Percentiles rank a stretch among this genome's conserved stretches.
phyloP scores from a whole-genome alignment of 371 early-diverging fungal species.

The Zychaea mexicana region DNA sequence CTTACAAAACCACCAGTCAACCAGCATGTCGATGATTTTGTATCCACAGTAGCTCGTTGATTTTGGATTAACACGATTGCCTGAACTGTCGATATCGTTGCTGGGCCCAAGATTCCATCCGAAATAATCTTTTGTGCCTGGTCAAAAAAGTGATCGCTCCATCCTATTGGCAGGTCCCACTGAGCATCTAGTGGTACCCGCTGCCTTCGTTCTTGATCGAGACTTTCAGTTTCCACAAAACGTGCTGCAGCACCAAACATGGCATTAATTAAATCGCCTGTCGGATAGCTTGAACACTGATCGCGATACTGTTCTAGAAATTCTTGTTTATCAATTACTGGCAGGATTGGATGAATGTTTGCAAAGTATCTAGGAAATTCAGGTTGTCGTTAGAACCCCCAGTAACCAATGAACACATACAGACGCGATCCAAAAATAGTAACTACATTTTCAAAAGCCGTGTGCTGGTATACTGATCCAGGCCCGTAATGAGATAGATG shows the following conservation, averaged over 20 bases:
- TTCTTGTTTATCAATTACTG: slow-evolving; percentile 44
- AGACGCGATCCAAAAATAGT: not conserved
- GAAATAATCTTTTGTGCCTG: slow-evolving; percentile 36
- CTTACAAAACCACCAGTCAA: slow-evolving; percentile 35
- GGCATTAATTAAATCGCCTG: slow-evolving; percentile 42
- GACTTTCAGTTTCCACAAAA: slow-evolving; percentile 41
- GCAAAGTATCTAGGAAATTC: slow-evolving; percentile 37
- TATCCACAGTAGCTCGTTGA: slow-evolving; percentile 44
- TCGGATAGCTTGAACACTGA: slow-evolving; percentile 37
- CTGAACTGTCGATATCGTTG: slow-evolving; percentile 44
- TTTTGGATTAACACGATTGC: slow-evolving; percentile 46
- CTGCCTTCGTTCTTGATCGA: slow-evolving; percentile 11
- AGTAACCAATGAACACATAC: not conserved
- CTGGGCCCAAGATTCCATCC: slow-evolving; percentile 20
- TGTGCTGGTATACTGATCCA: slow-evolving; percentile 42
- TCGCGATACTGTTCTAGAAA: slow-evolving; percentile 48
- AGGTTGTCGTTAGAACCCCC: not conserved
- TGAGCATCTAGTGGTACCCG: slow-evolving; percentile 28
- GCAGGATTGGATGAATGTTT: slow-evolving; percentile 49
- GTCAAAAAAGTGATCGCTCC: slow-evolving; percentile 51
- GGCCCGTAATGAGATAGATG: slow-evolving; percentile 39
- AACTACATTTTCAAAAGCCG: slow-evolving; percentile 46
- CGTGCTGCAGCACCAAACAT: slow-evolving; percentile 55
- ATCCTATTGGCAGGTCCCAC: slow-evolving; percentile 46
- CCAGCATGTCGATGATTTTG: slow-evolving; percentile 51